These are phyloP conservation scores for Saturnispora quitensis DNA, from an alignment of 805 yeast species.

Conservation along the genomic window DNA sequence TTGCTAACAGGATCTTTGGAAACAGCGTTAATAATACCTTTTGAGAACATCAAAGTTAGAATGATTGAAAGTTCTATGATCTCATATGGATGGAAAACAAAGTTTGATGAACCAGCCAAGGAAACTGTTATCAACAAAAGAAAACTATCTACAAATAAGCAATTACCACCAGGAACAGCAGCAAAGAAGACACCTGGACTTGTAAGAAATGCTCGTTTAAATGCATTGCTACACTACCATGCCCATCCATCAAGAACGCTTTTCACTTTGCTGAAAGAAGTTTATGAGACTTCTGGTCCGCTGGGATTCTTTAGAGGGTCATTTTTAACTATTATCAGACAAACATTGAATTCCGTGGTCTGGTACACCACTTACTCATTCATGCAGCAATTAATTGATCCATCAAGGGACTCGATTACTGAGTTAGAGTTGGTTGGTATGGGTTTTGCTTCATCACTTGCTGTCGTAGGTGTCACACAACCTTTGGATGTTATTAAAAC, in stretches of 20 bases:
- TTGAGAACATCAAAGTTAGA: conserved; percentile 74
- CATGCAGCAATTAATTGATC: conserved; percentile 60
- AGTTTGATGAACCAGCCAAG: conserved; percentile 12
- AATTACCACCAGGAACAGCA: conserved; percentile 7
- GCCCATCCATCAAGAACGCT: conserved; percentile 47
- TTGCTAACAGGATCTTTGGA: conserved; percentile 75
- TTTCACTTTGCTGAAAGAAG: conserved; percentile 48
- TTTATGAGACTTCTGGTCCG: conserved; percentile 63
- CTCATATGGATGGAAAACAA: conserved; percentile 19
- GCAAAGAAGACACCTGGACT: neutral
- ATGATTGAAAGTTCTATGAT: conserved; percentile 63
- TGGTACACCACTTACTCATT: conserved; percentile 79
- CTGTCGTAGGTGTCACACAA: conserved; percentile 73
- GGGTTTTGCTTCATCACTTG: conserved; percentile 59
- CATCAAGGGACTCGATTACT: conserved; percentile 38
- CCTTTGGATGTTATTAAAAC: conserved; percentile 86
- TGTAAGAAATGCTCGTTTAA: conserved; percentile 6
- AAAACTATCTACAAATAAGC: conserved; percentile 6
- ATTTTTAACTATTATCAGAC: conserved; percentile 73
- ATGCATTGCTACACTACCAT: conserved; percentile 31
- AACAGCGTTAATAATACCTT: conserved; percentile 78
- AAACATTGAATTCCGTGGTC: conserved; percentile 67
- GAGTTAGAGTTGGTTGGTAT: conserved; percentile 28
- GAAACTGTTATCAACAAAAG: neutral
- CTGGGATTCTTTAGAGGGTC: conserved; percentile 78